Evolutionary conservation across 2,329 filamentous ascomycete species (phyloP).

Genomic region (Cryoendolithus antarcticus): DNA sequence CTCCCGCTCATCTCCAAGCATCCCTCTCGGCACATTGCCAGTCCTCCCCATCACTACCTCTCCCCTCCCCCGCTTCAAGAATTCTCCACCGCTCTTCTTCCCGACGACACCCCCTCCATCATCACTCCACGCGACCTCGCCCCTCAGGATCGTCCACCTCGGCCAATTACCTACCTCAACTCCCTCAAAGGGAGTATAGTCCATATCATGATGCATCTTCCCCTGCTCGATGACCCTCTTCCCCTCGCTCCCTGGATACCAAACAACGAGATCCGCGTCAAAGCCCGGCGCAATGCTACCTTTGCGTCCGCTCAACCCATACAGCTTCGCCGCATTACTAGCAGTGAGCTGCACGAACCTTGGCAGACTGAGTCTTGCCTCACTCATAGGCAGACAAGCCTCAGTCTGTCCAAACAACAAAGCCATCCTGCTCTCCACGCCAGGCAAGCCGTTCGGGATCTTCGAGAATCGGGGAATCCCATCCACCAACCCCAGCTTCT

Average conservation of each 20-base stretch:
- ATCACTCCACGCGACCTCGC: slow-evolving; percentile 41
- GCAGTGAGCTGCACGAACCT: slow-evolving; percentile 33
- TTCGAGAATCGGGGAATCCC: slow-evolving; percentile 27
- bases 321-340: slow-evolving; percentile 33
- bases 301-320: slow-evolving; percentile 29
- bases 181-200: slow-evolving; percentile 53
- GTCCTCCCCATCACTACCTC: slow-evolving; percentile 19
- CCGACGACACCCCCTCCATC: slow-evolving; percentile 39
- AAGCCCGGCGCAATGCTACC: slow-evolving; percentile 30
- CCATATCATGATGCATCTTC: slow-evolving; percentile 48
- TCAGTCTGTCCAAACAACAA: slow-evolving; percentile 26
- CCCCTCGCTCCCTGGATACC: slow-evolving; percentile 24
- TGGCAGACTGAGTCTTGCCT: slow-evolving; percentile 21
- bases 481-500: slow-evolving; percentile 26
- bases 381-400: slow-evolving; percentile 15
- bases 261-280: slow-evolving; percentile 33
- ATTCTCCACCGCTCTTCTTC: slow-evolving; percentile 21
- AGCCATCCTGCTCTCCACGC: slow-evolving; percentile 30
- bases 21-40: slow-evolving; percentile 19
- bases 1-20: slow-evolving; percentile 18
- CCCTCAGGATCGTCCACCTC: slow-evolving; percentile 47
- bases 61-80: slow-evolving; percentile 25
- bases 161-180: slow-evolving; percentile 47
- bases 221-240: slow-evolving; percentile 23
- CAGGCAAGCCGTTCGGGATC: slow-evolving; percentile 33